Percentiles rank a stretch among this genome's conserved stretches.
These are phyloP conservation scores for Nevesoporus exiguus DNA, from an alignment of 768 basidiomycete species.

Conservation along the genomic window DNA sequence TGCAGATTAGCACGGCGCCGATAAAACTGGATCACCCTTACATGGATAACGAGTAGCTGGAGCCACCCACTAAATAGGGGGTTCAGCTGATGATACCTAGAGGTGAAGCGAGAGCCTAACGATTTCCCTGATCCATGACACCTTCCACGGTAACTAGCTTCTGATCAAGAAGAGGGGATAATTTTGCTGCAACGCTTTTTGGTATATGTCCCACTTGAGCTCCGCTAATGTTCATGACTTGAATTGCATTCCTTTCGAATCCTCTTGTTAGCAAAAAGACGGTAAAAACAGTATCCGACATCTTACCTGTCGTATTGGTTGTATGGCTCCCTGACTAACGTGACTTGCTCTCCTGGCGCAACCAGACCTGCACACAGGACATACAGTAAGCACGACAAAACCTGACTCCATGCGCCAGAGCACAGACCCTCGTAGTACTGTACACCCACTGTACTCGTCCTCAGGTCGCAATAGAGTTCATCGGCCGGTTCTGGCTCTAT, in stretches of 20 bases:
- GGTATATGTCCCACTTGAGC: conserved; percentile 83
- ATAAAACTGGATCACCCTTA: conserved; percentile 29
- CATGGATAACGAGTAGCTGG: conserved; percentile 59
- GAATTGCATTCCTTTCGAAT: conserved; percentile 62
- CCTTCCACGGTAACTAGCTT: conserved; percentile 69
- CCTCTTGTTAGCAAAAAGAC: not conserved
- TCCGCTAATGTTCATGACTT: conserved; percentile 74
- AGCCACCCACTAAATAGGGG: conserved; percentile 37
- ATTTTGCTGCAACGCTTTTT: conserved; percentile 48
- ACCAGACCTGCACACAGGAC: conserved; percentile 62
- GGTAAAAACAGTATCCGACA: not conserved
- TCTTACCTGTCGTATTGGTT: conserved; percentile 66
- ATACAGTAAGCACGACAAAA: conserved; percentile 3
- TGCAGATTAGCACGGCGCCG: not conserved
- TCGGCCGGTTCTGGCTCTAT: conserved; percentile 51
- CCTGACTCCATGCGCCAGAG: not conserved
- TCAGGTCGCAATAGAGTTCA: conserved; percentile 62
- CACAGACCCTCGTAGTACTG: conserved; percentile 72
- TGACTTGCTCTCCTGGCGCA: conserved; percentile 74
- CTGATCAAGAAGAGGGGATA: conserved; percentile 72
- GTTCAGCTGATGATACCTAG: conserved; percentile 1
- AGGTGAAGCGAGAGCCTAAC: conserved; percentile 33
- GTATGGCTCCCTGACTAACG: conserved; percentile 58
- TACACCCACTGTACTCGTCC: conserved; percentile 71
- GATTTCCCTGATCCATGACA: conserved; percentile 59